Conservation (phyloP, 257 asterid species). For the Haberlea rhodopensis region DNA sequence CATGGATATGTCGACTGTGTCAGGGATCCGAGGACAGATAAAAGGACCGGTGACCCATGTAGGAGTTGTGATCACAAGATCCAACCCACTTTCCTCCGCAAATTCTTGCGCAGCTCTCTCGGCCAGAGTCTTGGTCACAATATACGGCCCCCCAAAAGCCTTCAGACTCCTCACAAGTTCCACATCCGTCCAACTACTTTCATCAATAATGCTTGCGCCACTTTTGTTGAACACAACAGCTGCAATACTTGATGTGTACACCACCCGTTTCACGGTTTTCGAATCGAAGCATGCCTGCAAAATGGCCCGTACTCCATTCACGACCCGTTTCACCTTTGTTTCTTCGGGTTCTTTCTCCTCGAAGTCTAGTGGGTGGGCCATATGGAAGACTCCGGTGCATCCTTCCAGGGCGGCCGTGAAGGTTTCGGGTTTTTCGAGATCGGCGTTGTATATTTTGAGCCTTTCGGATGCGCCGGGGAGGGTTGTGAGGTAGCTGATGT, state of each 20-base stretch:
- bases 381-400: slow-evolving; percentile 68
- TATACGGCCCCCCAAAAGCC: slow-evolving; percentile 11
- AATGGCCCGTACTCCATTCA: slow-evolving; percentile 37
- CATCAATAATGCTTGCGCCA: slow-evolving; percentile 28
- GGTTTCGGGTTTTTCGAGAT: slow-evolving; percentile 47
- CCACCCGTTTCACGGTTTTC: slow-evolving; percentile 47
- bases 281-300: slow-evolving; percentile 45
- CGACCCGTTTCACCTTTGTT: slow-evolving; percentile 27
- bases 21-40: slow-evolving; percentile 28
- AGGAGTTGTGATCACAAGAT: slow-evolving; percentile 37
- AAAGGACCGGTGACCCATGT: slow-evolving; percentile 43
- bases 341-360: slow-evolving; percentile 49
- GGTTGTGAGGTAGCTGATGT: slow-evolving; percentile 50
- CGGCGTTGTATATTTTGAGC: slow-evolving; percentile 53
- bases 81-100: slow-evolving; percentile 34
- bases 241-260: slow-evolving; percentile 51
- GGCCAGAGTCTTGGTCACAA: slow-evolving; percentile 33
- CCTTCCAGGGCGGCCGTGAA: slow-evolving; percentile 54
- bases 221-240: slow-evolving; percentile 24
- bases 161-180: background rate
- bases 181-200: slow-evolving; percentile 21
- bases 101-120: slow-evolving; percentile 40
- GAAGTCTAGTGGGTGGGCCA: slow-evolving; percentile 65
- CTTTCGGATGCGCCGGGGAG: slow-evolving; percentile 53
- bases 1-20: slow-evolving; percentile 30